Evolutionary conservation across 306 rosid genomes (phyloP).

Genomic region (Rosa chinensis): DNA sequence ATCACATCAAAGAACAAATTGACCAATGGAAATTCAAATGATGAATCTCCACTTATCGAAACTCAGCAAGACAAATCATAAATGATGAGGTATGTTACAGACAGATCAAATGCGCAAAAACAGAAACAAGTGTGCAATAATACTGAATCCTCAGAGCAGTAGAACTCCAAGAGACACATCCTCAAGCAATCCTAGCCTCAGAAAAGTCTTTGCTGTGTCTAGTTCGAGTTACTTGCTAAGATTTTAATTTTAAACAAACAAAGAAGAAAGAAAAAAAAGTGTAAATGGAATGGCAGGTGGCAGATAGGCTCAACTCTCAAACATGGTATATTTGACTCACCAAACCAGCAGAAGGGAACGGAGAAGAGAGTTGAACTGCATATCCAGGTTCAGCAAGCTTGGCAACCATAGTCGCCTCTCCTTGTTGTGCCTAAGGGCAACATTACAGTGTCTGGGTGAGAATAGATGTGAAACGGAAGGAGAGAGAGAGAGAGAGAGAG

Average conservation of each 20-base stretch:
- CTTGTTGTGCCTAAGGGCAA: slow-evolving; percentile 60
- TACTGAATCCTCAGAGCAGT: too few relatives aligned
- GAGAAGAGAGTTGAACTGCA: slow-evolving; percentile 64
- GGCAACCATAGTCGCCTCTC: slow-evolving; percentile 64
- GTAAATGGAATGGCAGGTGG: background rate
- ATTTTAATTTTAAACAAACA: background rate
- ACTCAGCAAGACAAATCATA: background rate
- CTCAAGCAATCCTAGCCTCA: too few relatives aligned
- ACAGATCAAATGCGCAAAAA: background rate
- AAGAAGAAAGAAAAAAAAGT: too few relatives aligned
- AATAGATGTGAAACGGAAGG: too few relatives aligned
- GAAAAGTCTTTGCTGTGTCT: too few relatives aligned
- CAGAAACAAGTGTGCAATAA: background rate
- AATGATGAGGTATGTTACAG: background rate
- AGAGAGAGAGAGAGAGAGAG: too few relatives aligned
- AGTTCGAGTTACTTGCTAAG: too few relatives aligned
- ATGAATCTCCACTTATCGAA: background rate
- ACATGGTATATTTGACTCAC: slow-evolving; percentile 33
- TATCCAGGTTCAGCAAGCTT: slow-evolving; percentile 66
- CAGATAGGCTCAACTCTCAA: background rate
- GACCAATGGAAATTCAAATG: background rate
- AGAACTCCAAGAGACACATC: too few relatives aligned
- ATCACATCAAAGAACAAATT: background rate
- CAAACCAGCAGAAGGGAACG: slow-evolving; percentile 64
- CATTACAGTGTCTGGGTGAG: background rate